A percentile compares a stretch with the other conserved stretches of the same genome.
These are phyloP conservation scores for Alternaria arborescens DNA, from an alignment of 2,329 filamentous ascomycete genomes.

Conservation along the genomic window DNA sequence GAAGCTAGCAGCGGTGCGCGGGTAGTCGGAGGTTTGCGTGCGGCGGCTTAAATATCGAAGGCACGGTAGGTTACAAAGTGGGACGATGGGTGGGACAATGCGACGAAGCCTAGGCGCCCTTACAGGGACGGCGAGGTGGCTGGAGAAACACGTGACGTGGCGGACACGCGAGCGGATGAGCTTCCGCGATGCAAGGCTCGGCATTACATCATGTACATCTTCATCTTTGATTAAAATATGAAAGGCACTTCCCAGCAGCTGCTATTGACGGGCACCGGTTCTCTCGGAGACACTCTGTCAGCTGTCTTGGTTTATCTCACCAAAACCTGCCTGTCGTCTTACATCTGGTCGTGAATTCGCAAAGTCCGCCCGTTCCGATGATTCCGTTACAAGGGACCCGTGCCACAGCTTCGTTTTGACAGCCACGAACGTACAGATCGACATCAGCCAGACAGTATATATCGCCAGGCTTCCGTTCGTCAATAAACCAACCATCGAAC, in stretches of 20 bases:
- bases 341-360: conserved; percentile 2
- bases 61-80: too few relatives aligned
- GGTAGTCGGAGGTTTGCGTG: background rate
- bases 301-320: conserved; percentile 12
- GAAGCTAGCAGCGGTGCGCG: background rate
- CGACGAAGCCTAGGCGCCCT: background rate
- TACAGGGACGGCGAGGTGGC: background rate
- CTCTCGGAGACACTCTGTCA: conserved; percentile 20
- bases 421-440: conserved; percentile 3
- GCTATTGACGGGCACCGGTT: conserved; percentile 6
- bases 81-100: background rate
- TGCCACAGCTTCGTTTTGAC: conserved; percentile 22
- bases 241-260: background rate
- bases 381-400: conserved; percentile 17
- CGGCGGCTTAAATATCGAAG: background rate
- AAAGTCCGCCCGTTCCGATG: conserved; percentile 15
- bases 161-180: background rate
- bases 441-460: background rate
- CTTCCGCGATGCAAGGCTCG: conserved; percentile 2
- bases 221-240: background rate
- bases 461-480: conserved; percentile 1
- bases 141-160: conserved; percentile 9
- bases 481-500: background rate
- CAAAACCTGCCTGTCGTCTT: conserved; percentile 3
- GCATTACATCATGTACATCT: conserved; percentile 12